phyloP scores from a whole-genome alignment of 371 early-diverging fungal species.

The Actinomortierella wolfii region DNA sequence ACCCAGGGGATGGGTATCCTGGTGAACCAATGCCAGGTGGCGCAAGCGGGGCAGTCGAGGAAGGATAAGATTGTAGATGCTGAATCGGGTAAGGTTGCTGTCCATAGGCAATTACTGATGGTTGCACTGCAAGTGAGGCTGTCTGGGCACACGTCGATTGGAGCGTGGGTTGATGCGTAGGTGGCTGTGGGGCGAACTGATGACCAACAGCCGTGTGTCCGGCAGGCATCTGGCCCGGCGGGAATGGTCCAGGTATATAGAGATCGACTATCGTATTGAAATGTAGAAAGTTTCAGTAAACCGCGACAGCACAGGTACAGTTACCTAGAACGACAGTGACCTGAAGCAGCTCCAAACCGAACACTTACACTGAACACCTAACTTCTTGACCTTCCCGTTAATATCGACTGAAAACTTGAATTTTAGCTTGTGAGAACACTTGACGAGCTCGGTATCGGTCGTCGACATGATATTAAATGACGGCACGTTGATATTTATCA shows the following conservation, averaged over 20 bases:
- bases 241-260: conserved; percentile 38
- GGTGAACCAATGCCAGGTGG: not conserved
- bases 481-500: conserved; percentile 21
- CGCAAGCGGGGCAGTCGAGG: not conserved
- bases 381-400: conserved; percentile 29
- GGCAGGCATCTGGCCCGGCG: conserved; percentile 20
- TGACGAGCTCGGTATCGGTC: conserved; percentile 35
- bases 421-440: conserved; percentile 41
- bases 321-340: not conserved
- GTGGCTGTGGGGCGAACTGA: not conserved
- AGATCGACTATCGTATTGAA: not conserved
- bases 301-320: not conserved
- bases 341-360: not conserved
- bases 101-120: no score
- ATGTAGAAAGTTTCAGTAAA: not conserved
- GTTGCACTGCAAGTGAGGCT: not conserved
- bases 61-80: not conserved
- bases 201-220: not conserved
- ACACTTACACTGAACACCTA: conserved; percentile 24
- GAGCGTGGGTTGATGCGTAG: not conserved
- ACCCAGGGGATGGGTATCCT: not conserved
- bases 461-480: conserved; percentile 26
- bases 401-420: conserved; percentile 24
- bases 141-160: not conserved
- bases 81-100: no score